Evolutionary conservation across 192 early-diverging fungal species (phyloP), one percentile per base, ranked within the genome.

Genomic region (Paraglomus occultum): DNA sequence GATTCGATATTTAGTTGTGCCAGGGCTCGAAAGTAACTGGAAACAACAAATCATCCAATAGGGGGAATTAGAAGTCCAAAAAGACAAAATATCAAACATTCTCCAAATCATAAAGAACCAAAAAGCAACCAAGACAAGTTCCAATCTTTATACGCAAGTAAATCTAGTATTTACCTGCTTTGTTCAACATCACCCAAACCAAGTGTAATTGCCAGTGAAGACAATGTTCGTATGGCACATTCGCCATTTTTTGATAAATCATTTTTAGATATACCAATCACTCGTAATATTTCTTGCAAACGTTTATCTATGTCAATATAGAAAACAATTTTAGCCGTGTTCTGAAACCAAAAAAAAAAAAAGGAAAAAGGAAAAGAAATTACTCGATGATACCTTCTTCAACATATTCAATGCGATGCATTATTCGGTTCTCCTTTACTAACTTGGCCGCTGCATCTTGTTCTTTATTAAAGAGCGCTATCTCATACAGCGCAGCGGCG

Each of bases 401-500:
- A 48, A 44, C n/a, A 47, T 64, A 64, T 64, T 64, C 63, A 20
- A 64, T 20, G 6, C 45, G 2, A n/a, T 64, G 62, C 45, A 49
- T 22, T 46, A 23, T 64, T 47, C 23, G 62, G 22, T 45, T 2
- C 14, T 64, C 38, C 9, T 31, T 20, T 20, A 48, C 23, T 23
- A 64, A 49, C 50, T 50, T 18, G n/a, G 63, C 45, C 63, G 50
- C 50, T 6, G 47, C 22, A 48, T 64, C 62, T 43, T 64, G 63
- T 17, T 64, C n/a, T 48, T 43, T 50, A 45, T 64, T 64, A 48
- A 64, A 48, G 50, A 64, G 44, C 22, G 62, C 63, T 18, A 64
- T n/a, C 8, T 64, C 44, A 23, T 64, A 48, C 38, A 64, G 47
- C 8, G 62, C 62, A 6, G 62, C 45, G 38, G 62, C 62, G 20